Evolutionary conservation across 352 stramenopile genomes (phyloP).

Genomic region (Phytophthora chlamydospora): DNA sequence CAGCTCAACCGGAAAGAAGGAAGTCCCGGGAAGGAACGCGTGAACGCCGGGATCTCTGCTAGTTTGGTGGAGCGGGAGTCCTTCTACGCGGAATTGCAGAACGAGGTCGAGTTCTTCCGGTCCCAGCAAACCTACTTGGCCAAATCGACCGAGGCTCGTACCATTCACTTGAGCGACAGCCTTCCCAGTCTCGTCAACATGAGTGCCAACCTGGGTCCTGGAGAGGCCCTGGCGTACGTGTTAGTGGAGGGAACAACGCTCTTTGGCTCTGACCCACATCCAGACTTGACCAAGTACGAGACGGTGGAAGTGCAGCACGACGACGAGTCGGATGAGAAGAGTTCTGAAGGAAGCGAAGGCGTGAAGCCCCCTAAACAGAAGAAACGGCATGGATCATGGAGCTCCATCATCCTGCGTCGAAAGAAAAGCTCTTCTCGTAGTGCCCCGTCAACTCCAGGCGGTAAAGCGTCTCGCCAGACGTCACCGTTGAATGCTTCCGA

Average conservation of each 20-base stretch:
- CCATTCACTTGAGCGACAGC: slow-evolving; percentile 38
- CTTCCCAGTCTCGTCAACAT: slow-evolving; percentile 60
- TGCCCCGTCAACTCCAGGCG: slow-evolving; percentile 25
- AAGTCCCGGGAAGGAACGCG: slow-evolving; percentile 38
- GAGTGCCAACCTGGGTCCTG: slow-evolving; percentile 31
- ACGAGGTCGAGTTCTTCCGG: slow-evolving; percentile 55
- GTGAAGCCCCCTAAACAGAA: slow-evolving; percentile 24
- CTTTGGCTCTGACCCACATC: slow-evolving; percentile 44
- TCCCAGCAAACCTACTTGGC: slow-evolving; percentile 35
- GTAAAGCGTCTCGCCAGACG: slow-evolving; percentile 9
- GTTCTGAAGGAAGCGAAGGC: slow-evolving; percentile 1
- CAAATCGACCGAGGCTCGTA: not conserved
- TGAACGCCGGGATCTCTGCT: slow-evolving; percentile 34
- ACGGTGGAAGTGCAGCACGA: slow-evolving; percentile 12
- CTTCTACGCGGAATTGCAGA: slow-evolving; percentile 53
- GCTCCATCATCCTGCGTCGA: slow-evolving; percentile 44
- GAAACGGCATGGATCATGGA: slow-evolving; percentile 43
- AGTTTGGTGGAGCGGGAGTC: slow-evolving; percentile 55
- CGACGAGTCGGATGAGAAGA: slow-evolving; percentile 18
- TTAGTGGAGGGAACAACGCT: slow-evolving; percentile 51
- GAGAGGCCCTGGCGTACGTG: slow-evolving; percentile 49
- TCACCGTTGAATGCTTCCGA: slow-evolving; percentile 15
- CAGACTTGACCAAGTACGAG: slow-evolving; percentile 20
- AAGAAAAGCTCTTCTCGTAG: slow-evolving; percentile 29
- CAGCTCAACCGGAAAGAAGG: slow-evolving; percentile 47